phyloP scores from a whole-genome alignment of 2,329 filamentous ascomycete genomes.

The Lasiodiplodia theobromae region DNA sequence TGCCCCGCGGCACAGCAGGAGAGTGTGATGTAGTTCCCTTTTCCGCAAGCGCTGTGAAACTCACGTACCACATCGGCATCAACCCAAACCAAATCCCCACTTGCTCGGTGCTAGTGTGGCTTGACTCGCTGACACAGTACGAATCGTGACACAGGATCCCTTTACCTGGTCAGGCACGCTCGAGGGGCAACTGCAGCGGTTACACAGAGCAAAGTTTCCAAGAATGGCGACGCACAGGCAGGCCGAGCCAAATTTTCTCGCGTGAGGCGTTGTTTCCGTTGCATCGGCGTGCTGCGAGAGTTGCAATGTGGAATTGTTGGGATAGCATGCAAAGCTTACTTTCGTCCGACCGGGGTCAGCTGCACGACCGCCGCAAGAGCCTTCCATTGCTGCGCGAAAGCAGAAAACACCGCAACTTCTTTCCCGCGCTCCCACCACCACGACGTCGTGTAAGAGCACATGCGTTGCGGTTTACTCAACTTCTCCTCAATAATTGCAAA shows the following conservation, averaged over 20 bases:
- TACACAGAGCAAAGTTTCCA: not conserved
- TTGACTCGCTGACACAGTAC: not conserved
- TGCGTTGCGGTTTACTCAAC: not conserved
- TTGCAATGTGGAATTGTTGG: slow-evolving; percentile 2
- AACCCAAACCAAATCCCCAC: not conserved
- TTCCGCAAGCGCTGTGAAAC: not conserved
- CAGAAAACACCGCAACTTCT: not conserved
- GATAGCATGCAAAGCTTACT: slow-evolving; percentile 3
- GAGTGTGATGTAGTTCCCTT: not conserved
- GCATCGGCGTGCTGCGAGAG: not conserved
- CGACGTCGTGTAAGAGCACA: not conserved
- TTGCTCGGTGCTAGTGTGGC: not conserved
- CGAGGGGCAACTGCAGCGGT: not conserved
- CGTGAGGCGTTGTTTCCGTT: not conserved
- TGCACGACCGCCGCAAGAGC: not conserved
- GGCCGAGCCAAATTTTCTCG: not conserved
- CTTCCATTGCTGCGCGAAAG: not conserved
- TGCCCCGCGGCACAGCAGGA: not conserved
- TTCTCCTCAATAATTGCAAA: not conserved
- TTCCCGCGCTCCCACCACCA: not conserved
- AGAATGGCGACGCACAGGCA: not conserved
- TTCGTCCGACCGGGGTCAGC: not conserved
- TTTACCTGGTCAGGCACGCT: not conserved
- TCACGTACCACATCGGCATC: not conserved
- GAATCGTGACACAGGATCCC: not conserved